Percentiles rank a stretch among this genome's conserved stretches.
Conservation (phyloP, 768 basidiomycete genomes). For the Hirschioporus abietinus region DNA sequence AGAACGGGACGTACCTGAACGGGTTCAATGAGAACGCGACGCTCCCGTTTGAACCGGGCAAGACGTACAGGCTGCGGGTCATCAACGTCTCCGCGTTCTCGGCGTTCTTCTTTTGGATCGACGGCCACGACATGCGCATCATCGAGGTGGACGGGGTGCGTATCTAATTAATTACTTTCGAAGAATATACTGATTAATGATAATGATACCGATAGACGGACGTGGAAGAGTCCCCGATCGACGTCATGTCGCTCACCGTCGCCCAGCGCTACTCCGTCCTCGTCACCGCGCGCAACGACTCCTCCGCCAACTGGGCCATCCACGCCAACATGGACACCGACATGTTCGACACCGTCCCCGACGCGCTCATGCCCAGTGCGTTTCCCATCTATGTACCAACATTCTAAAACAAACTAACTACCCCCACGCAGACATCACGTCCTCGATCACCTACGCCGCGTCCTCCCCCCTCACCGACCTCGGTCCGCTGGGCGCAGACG, state of each 20-base stretch:
- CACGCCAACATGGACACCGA: constrained; percentile 85
- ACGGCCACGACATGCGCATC: constrained; percentile 79
- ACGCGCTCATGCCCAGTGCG: constrained; percentile 68
- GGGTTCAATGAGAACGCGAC: constrained; percentile 88
- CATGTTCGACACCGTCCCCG: constrained; percentile 87
- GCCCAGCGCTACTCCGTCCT: constrained; percentile 94
- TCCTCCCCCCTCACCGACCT: constrained; percentile 47
- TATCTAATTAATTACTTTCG: constrained; percentile 9
- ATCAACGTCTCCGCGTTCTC: constrained; percentile 77
- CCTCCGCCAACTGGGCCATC: constrained; percentile 78
- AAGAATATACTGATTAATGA: neutral
- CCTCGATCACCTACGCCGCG: constrained; percentile 71
- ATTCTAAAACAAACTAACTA: no score
- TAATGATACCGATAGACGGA: constrained; percentile 56
- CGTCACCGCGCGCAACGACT: constrained; percentile 86
- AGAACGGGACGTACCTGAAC: constrained; percentile 65
- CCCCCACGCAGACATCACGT: constrained; percentile 61
- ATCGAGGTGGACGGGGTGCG: constrained; percentile 82
- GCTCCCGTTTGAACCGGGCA: constrained; percentile 75
- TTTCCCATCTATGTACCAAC: no score
- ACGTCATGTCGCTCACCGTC: constrained; percentile 68
- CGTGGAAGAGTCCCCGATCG: constrained; percentile 64
- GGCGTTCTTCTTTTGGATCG: constrained; percentile 83
- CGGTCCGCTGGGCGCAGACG: constrained; percentile 38
- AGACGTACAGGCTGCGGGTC: constrained; percentile 85